Percentiles rank a stretch among this genome's conserved stretches.
Conservation (phyloP, 1,284 basidiomycete genomes). For the Cryptococcus deneoformans region DNA sequence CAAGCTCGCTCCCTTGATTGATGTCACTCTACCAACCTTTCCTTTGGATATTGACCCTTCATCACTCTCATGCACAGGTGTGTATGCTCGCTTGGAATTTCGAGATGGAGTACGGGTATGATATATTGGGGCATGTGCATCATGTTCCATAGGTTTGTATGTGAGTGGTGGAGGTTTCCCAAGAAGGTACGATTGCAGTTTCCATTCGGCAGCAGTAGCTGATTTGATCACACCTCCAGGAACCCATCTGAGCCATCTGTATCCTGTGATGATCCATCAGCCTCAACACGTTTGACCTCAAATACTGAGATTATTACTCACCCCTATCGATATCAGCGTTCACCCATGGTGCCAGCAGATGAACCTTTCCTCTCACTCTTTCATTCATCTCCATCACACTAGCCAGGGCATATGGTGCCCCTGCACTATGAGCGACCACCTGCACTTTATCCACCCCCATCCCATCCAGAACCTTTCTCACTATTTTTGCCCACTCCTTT, state of each 20-base stretch:
- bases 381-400: conserved; percentile 71
- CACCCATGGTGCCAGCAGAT: conserved; percentile 96
- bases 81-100: neutral
- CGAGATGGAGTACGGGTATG: no score
- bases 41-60: no score
- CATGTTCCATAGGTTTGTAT: conserved; percentile 29
- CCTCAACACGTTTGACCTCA: neutral
- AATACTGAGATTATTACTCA: conserved; percentile 50
- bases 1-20: neutral
- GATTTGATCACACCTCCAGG: conserved; percentile 91
- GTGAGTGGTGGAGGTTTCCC: conserved; percentile 78
- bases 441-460: conserved; percentile 75
- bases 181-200: conserved; percentile 91
- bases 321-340: conserved; percentile 75
- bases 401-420: conserved; percentile 89
- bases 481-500: conserved; percentile 82
- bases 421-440: conserved; percentile 94
- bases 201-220: conserved; percentile 96
- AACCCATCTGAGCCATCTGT: conserved; percentile 96
- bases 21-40: no score
- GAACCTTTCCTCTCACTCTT: conserved; percentile 78
- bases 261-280: conserved; percentile 57
- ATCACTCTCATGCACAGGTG: no score
- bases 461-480: conserved; percentile 82
- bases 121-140: conserved; percentile 21